Conservation (phyloP, 192 early-diverging fungal genomes). For the Paraglomus brasilianum region DNA sequence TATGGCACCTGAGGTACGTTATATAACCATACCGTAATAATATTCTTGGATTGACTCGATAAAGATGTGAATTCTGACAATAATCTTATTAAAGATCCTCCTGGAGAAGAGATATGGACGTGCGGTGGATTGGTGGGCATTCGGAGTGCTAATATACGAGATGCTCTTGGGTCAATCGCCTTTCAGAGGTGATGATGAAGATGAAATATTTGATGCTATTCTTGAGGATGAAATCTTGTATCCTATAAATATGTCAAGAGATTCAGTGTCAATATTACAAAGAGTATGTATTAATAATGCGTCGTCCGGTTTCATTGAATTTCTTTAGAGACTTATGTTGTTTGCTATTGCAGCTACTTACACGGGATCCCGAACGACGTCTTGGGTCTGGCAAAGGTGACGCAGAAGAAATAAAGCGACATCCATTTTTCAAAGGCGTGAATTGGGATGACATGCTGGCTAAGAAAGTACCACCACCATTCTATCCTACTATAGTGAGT, state of each 20-base stretch:
- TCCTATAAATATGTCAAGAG: slow-evolving; percentile 89
- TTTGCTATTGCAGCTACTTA: slow-evolving; percentile 62
- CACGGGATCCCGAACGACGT: slow-evolving; percentile 82
- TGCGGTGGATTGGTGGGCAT: slow-evolving; percentile 99
- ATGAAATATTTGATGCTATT: slow-evolving; percentile 98
- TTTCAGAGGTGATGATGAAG: slow-evolving; percentile 94
- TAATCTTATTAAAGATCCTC: slow-evolving; percentile 55
- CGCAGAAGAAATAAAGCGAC: slow-evolving; percentile 90
- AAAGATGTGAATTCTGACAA: not conserved
- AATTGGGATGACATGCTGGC: slow-evolving; percentile 97
- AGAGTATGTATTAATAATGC: slow-evolving; percentile 47
- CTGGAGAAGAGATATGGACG: slow-evolving; percentile 91
- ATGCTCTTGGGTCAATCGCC: slow-evolving; percentile 93
- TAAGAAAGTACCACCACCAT: slow-evolving; percentile 86
- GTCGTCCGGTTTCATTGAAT: slow-evolving; percentile 23
- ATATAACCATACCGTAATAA: not conserved
- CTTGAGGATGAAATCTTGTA: slow-evolving; percentile 94
- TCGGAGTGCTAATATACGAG: slow-evolving; percentile 82
- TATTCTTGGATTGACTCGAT: no score
- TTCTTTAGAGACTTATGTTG: not conserved
- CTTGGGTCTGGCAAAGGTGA: slow-evolving; percentile 82
- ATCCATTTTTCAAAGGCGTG: slow-evolving; percentile 91
- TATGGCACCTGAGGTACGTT: slow-evolving; percentile 86
- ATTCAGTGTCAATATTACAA: slow-evolving; percentile 90
- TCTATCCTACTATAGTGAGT: slow-evolving; percentile 81